Conservation (phyloP, 139 green algal genomes). For the Coelastrella sp. region DNA sequence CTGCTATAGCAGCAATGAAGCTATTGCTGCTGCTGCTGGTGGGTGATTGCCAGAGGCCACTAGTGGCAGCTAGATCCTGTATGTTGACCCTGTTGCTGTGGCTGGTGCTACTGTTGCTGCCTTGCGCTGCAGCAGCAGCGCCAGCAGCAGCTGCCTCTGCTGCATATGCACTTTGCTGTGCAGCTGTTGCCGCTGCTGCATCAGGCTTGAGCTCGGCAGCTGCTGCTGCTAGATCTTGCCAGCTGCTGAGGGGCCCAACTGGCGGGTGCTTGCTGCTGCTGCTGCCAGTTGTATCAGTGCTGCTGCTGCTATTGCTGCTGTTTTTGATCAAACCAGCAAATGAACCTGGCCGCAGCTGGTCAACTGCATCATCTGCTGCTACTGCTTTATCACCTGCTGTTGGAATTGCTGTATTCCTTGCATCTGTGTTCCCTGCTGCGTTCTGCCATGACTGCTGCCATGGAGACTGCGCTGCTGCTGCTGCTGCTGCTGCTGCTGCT, state of each 20-base stretch:
- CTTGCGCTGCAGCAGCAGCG: slow-evolving; percentile 4
- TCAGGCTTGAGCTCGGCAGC: slow-evolving; percentile 1
- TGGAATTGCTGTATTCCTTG: not conserved
- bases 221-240: slow-evolving; percentile 26
- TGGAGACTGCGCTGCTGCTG: not conserved
- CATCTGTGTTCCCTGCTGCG: not conserved
- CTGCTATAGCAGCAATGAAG: too few relatives aligned
- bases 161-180: slow-evolving; percentile 25
- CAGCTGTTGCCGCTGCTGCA: slow-evolving; percentile 13
- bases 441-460: not conserved
- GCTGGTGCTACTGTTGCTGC: not conserved
- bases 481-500: not conserved
- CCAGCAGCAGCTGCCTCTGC: slow-evolving; percentile 36
- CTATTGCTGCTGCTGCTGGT: not conserved
- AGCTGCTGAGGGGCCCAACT: slow-evolving; percentile 33
- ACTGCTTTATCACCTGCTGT: not conserved
- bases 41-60: not conserved
- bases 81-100: not conserved
- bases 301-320: slow-evolving; percentile 20
- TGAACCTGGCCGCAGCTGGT: not conserved
- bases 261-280: not conserved
- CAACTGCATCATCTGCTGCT: not conserved
- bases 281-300: not conserved
- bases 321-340: slow-evolving; percentile 24
- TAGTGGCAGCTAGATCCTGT: not conserved